Base-by-base conservation (phyloP, 1,139 yeast genomes). In the Debaryomyces psychrophilus region DNA sequence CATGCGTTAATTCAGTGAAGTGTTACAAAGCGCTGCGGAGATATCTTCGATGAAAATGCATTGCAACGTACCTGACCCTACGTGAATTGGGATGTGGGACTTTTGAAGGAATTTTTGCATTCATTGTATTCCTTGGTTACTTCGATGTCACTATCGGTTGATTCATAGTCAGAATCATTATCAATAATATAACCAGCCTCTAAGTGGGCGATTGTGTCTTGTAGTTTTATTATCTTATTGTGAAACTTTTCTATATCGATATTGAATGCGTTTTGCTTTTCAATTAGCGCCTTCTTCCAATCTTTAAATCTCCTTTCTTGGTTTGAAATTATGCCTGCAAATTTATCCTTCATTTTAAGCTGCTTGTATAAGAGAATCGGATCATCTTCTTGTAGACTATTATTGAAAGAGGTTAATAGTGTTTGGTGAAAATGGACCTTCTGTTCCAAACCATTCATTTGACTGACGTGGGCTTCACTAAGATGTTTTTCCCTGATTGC, bases 301-400 rank as follows among this genome's bases (percentile, higher is more conserved):
- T 78, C 81, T 56, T 79, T 79, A 58, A 87, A 86, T 52, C 81
- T 76, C 46, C 65, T 69, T 54, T 86, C 90, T 60, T 87, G 88
- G 26, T 64, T 56, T 23, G 64, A 60, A 35, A 83, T 77, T 26
- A 77, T 66, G 17, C 69, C 73, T n/a, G 76, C 73, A 54, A 81
- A 79, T 49, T 68, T 71, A 49, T 66, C 69, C 54, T 77, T 77
- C 50, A 79, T 64, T 43, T 69, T 61, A 49, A 68, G 62, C 56
- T 79, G 80, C 50, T 71, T 69, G 41, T 74, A 76, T 25, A 76
- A 59, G 50, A 69, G 79, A 14, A 77, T 67, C 8, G 84, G 82
- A 55, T 78, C 77, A 60, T 74, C 64, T 43, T 76, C 77, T 41
- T 69, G 57, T 22, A 68, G 60, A 35, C 68, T 66, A 29, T 66